Evolutionary conservation across 1,139 yeast genomes (phyloP), one percentile per base, ranked within the genome.

Genomic region (Pichia cactophila): DNA sequence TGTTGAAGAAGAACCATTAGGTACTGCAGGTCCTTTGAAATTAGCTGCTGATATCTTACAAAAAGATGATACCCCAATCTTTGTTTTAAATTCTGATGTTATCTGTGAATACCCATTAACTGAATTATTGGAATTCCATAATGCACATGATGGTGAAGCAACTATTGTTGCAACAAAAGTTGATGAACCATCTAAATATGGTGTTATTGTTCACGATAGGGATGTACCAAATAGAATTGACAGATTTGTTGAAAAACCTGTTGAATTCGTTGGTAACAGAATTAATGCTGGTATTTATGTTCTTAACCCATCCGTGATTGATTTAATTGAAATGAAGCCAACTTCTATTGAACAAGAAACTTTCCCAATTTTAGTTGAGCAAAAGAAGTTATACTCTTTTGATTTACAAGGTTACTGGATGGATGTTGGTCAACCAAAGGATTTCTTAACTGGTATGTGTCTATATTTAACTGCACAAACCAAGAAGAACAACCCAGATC

Each of bases 391-490:
- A 64, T 95, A 83, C 79, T 89, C 97, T 52, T 94, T 87, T 67
- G 99, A 94, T 71, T 82, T 94, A 67, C 97, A 92, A 75, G 98
- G 98, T 59, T 94, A 83, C 86, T 94, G 99, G 99, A 94, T 94
- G 98, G 99, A 94, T 71, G 97, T 94, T 62, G 99, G 99, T 71
- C 99, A 94, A 78, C 99, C 99, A 78, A 92, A 92, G 81, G 99
- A 94, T 74, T 94, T 89, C 83, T 77, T 94, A 63, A 83, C 96
- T 54, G 99, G 99, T 70, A 88, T 97, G 65, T 83, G 89, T 62
- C 78, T 92, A 59, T 94, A 90, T 80, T 79, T 94, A 70, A 80
- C 86, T 67, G 84, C 97, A 52, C 75, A 89, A 66, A 71, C 94
- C 62, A 86, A 85, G 79, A 87, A 84, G 73, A 67, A 73, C 61